Evolutionary conservation across 768 basidiomycete species (phyloP).

Genomic region (Boletus reticulatus): DNA sequence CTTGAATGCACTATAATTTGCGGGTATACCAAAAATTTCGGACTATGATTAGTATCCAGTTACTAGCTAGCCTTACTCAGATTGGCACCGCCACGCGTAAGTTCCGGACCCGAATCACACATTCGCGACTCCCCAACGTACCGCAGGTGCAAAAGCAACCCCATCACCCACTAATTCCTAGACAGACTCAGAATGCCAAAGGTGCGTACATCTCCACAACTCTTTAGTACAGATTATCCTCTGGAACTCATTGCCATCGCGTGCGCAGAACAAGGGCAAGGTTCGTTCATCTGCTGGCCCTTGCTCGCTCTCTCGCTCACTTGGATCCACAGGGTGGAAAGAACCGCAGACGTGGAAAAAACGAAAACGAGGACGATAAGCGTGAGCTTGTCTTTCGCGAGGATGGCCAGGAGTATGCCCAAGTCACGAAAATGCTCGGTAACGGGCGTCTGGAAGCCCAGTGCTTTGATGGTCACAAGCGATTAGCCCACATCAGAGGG

Average conservation of each 20-base stretch:
- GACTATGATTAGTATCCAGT: too few species aligned
- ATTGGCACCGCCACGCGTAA: neutral
- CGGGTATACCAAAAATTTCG: too few species aligned
- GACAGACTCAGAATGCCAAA: slow-evolving; percentile 21
- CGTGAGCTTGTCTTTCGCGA: slow-evolving; percentile 98
- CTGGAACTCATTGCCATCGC: neutral
- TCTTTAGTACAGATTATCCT: neutral
- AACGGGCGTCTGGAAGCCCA: slow-evolving; percentile 95
- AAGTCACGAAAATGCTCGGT: slow-evolving; percentile 97
- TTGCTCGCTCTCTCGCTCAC: neutral
- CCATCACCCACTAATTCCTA: neutral
- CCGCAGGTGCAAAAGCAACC: neutral
- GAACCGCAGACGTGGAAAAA: slow-evolving; percentile 99
- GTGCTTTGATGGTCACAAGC: slow-evolving; percentile 98
- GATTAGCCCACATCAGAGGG: slow-evolving; percentile 95
- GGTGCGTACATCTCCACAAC: slow-evolving; percentile 6
- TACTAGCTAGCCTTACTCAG: too few species aligned
- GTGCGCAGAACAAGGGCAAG: slow-evolving; percentile 28
- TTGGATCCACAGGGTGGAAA: slow-evolving; percentile 78
- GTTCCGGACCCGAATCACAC: neutral
- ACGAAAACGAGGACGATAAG: slow-evolving; percentile 99
- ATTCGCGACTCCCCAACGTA: too few species aligned
- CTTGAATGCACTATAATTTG: too few species aligned
- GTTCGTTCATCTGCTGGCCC: slow-evolving; percentile 7
- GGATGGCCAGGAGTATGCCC: slow-evolving; percentile 98